phyloP scores from a whole-genome alignment of 1,284 basidiomycete genomes.

The Ustilago tritici region DNA sequence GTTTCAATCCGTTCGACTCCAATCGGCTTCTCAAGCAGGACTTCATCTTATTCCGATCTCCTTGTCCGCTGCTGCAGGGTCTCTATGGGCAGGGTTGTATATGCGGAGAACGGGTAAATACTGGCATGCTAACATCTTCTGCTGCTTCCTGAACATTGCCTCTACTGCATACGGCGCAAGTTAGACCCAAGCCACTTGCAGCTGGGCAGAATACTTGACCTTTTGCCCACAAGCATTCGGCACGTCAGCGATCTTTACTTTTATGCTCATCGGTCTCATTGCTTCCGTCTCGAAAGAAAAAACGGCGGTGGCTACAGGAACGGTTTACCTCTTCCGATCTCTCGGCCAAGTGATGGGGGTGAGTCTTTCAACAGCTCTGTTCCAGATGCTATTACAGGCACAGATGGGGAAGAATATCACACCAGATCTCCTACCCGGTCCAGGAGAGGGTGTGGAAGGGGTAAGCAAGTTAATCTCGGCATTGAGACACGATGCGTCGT shows the following conservation, averaged over 20 bases:
- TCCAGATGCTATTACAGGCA: slow-evolving; percentile 77
- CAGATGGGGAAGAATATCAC: slow-evolving; percentile 78
- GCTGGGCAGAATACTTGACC: slow-evolving; percentile 76
- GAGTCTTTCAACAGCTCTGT: slow-evolving; percentile 80
- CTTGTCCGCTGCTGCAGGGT: slow-evolving; percentile 78
- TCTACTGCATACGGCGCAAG: slow-evolving; percentile 23
- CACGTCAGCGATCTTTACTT: slow-evolving; percentile 81
- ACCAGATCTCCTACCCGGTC: slow-evolving; percentile 73
- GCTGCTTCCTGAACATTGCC: slow-evolving; percentile 65
- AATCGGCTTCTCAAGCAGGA: slow-evolving; percentile 78
- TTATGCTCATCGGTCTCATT: slow-evolving; percentile 76
- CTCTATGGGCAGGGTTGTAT: slow-evolving; percentile 82
- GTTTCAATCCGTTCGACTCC: slow-evolving; percentile 84
- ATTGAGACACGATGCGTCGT: slow-evolving; percentile 82
- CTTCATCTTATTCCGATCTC: slow-evolving; percentile 84
- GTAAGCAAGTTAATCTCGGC: slow-evolving; percentile 75
- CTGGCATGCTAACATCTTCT: slow-evolving; percentile 78
- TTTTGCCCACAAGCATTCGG: slow-evolving; percentile 74
- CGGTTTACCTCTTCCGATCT: slow-evolving; percentile 79
- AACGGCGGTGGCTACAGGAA: slow-evolving; percentile 84
- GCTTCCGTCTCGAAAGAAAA: slow-evolving; percentile 42
- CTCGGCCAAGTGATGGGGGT: slow-evolving; percentile 85
- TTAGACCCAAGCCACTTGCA: slow-evolving; percentile 73
- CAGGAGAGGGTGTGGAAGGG: slow-evolving; percentile 13
- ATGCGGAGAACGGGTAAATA: slow-evolving; percentile 85